Conservation (phyloP, 495 filamentous ascomycete genomes). For the Penicillium maclennaniae region DNA sequence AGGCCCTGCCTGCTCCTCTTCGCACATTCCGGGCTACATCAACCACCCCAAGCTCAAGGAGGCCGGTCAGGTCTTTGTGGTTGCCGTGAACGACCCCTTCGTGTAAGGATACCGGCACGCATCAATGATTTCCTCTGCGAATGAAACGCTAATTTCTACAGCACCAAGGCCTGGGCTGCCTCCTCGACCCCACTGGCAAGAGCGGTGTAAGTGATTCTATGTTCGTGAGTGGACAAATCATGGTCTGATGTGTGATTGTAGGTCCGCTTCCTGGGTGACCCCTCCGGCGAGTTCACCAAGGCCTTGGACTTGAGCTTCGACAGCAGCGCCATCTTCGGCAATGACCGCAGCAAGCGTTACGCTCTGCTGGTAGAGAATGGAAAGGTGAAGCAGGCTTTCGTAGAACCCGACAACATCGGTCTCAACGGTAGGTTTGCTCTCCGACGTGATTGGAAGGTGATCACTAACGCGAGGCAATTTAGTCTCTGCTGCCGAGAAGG, state of each 20-base stretch:
- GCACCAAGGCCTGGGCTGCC: conserved; percentile 82
- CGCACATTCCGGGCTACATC: conserved; percentile 80
- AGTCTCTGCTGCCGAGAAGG: conserved; percentile 72
- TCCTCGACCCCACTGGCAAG: conserved; percentile 66
- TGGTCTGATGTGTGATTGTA: conserved; percentile 20
- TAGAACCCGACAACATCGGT: conserved; percentile 94
- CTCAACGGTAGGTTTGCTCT: conserved; percentile 59
- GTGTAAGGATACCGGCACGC: conserved; percentile 55
- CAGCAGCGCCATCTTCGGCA: conserved; percentile 77
- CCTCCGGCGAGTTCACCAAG: conserved; percentile 75
- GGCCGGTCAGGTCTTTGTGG: conserved; percentile 78
- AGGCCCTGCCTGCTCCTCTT: conserved; percentile 72
- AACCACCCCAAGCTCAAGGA: conserved; percentile 66
- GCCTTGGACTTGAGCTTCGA: conserved; percentile 84
- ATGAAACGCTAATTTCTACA: conserved; percentile 24
- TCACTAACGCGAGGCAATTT: conserved; percentile 15
- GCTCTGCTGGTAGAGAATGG: conserved; percentile 74
- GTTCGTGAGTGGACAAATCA: neutral
- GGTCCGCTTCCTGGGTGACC: conserved; percentile 91
- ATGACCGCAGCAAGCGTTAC: conserved; percentile 83
- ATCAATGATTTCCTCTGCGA: neutral
- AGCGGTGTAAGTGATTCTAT: conserved; percentile 61
- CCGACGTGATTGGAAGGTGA: neutral
- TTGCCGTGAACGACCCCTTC: conserved; percentile 93
- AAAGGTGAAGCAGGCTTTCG: conserved; percentile 67